Evolutionary conservation across 2,329 filamentous ascomycete species (phyloP).

Genomic region (Cercospora beticola): DNA sequence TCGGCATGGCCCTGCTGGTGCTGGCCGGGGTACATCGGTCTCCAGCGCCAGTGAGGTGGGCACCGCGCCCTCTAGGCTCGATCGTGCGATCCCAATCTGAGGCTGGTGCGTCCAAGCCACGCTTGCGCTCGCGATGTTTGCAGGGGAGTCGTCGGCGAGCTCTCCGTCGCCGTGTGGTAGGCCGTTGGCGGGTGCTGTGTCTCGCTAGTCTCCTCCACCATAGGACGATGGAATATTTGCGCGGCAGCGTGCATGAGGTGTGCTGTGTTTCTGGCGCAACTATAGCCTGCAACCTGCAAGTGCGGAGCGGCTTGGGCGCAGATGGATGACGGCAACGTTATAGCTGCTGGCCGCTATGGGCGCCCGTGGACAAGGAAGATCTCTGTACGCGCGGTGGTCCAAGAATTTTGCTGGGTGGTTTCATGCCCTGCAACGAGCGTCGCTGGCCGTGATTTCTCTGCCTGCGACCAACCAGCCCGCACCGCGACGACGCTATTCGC

Average conservation of each 20-base stretch:
- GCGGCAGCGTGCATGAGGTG: background rate
- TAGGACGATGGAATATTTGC: background rate
- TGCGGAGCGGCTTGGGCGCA: background rate
- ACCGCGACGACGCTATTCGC: background rate
- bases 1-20: conserved; percentile 13
- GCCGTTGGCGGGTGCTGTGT: background rate
- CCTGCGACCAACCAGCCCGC: background rate
- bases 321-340: conserved; percentile 5
- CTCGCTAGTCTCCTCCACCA: conserved; percentile 5
- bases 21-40: conserved; percentile 25
- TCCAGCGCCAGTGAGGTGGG: conserved; percentile 22
- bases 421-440: background rate
- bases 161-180: conserved; percentile 7
- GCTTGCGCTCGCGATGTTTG: conserved; percentile 11
- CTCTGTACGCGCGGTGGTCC: background rate
- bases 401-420: background rate
- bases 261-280: background rate
- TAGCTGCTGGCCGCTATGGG: conserved; percentile 2
- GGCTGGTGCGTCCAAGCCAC: conserved; percentile 22
- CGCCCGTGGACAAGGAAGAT: background rate
- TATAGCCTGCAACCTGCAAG: background rate
- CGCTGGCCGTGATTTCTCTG: background rate
- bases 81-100: conserved; percentile 24
- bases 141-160: conserved; percentile 6
- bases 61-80: conserved; percentile 19